Base-by-base conservation (phyloP, 2,329 filamentous ascomycete genomes). In the Dactylellina parvicollis region DNA sequence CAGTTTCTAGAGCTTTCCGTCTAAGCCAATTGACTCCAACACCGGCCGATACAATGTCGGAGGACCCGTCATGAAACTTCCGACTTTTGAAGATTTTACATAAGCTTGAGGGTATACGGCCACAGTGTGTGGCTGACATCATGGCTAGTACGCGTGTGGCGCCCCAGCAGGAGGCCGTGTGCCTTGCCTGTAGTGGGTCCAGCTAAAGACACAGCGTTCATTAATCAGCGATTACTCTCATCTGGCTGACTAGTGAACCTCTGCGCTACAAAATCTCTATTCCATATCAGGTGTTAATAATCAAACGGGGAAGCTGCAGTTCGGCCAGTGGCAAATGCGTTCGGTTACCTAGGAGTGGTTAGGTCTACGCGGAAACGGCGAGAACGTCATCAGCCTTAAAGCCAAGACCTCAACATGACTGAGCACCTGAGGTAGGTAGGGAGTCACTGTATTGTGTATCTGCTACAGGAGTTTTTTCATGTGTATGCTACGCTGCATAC, bases 381-480 rank as follows among this genome's bases (percentile, higher is more conserved):
- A 50, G 46, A 24, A 24, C 24, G 47, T 26, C 59, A 55, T 55
- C 59, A 54, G 59, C 59, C 57, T 47, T 62, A 62, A 20, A 28
- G 46, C 57, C 46, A 52, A 52, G 46, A 4, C 20, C 18, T 42
- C 7, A 7, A 14, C n/a, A 16, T 7, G 36, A 40, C 7, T 7
- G 36, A 14, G 4, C 5, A 5, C 12, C 4, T 18, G 36, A 16
- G 16, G 4, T 40, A 4, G 36, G 9, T 40, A 8, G 16, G 36
- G 16, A 14, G 36, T 40, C n/a, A 16, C 36, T 40, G 30, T 7
- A 34, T 14, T 34, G 30, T 7, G 14, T 7, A 34, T 9, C 16
- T 42, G 16, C 7, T 42, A 42, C 16, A n/a, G 38, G 8, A 42
- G 7, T 16, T 9, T 42, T n/a, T 9, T 8, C 38, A 4, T n/a